These are phyloP conservation scores for Kwoniella shandongensis DNA, from an alignment of 768 basidiomycete species.

Conservation along the genomic window DNA sequence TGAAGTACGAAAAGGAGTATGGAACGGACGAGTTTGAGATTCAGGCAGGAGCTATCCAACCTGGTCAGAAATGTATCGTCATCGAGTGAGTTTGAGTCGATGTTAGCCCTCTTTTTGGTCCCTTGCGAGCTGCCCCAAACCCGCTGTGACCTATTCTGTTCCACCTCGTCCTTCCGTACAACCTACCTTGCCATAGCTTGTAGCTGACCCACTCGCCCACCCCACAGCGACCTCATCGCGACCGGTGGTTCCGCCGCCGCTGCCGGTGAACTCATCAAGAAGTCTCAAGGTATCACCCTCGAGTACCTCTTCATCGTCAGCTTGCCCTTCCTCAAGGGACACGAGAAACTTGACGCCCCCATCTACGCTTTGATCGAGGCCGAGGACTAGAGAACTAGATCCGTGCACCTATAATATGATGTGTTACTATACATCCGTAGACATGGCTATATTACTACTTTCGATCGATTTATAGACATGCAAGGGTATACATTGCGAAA, in stretches of 20 bases:
- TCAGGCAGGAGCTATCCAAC: slow-evolving; percentile 78
- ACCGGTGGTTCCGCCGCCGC: slow-evolving; percentile 94
- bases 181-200: too few relatives aligned
- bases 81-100: slow-evolving; percentile 68
- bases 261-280: slow-evolving; percentile 80
- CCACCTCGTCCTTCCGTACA: too few relatives aligned
- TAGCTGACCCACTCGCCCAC: background rate
- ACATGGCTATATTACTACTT: background rate
- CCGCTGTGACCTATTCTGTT: too few relatives aligned
- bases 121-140: too few relatives aligned
- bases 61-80: slow-evolving; percentile 79
- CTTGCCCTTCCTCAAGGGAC: slow-evolving; percentile 58
- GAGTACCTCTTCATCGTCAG: slow-evolving; percentile 96
- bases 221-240: slow-evolving; percentile 74
- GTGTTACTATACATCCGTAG: background rate
- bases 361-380: slow-evolving; percentile 82
- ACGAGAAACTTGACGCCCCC: slow-evolving; percentile 77
- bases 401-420: too few relatives aligned
- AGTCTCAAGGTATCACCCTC: slow-evolving; percentile 77
- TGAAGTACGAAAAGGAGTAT: slow-evolving; percentile 88
- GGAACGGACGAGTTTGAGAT: slow-evolving; percentile 93
- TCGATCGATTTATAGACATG: background rate
- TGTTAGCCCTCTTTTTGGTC: too few relatives aligned
- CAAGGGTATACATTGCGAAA: background rate
- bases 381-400: slow-evolving; percentile 59